phyloP scores from a whole-genome alignment of 768 basidiomycete species.

The Lentinula sp. region DNA sequence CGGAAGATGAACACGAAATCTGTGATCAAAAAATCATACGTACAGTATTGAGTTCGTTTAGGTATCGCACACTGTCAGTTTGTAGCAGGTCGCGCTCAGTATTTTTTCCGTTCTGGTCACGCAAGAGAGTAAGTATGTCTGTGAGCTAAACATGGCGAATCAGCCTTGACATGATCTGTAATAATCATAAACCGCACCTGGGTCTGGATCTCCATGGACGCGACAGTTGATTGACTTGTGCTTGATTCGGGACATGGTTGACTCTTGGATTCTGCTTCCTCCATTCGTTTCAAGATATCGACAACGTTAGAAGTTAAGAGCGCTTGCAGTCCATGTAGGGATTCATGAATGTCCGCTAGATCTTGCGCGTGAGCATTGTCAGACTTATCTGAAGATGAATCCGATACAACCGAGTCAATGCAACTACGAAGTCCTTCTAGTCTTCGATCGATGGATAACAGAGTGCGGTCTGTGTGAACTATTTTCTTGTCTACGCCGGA shows the following conservation, averaged over 20 bases:
- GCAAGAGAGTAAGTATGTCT: slow-evolving; percentile 42
- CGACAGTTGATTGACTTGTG: background rate
- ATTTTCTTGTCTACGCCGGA: background rate
- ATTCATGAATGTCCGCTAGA: slow-evolving; percentile 18
- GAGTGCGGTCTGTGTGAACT: background rate
- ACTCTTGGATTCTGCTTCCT: slow-evolving; percentile 13
- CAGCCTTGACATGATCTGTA: background rate
- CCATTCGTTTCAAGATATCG: slow-evolving; percentile 25
- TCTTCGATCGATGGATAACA: slow-evolving; percentile 1
- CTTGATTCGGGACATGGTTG: background rate
- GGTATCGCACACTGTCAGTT: slow-evolving; percentile 68
- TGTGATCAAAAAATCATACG: slow-evolving; percentile 12
- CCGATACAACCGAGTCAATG: background rate
- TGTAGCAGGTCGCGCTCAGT: slow-evolving; percentile 55
- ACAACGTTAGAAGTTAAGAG: slow-evolving; percentile 34
- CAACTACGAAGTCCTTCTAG: background rate
- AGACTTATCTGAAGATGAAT: background rate
- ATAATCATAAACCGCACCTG: background rate
- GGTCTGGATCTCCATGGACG: background rate
- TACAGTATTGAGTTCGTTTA: slow-evolving; percentile 72
- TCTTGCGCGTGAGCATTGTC: background rate
- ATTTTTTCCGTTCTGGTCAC: slow-evolving; percentile 41
- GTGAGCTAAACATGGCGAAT: slow-evolving; percentile 24
- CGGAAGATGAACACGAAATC: background rate
- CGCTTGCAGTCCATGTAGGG: slow-evolving; percentile 31